These are phyloP conservation scores for Candida labiduridarum DNA, from an alignment of 1,139 yeast genomes.

Conservation along the genomic window DNA sequence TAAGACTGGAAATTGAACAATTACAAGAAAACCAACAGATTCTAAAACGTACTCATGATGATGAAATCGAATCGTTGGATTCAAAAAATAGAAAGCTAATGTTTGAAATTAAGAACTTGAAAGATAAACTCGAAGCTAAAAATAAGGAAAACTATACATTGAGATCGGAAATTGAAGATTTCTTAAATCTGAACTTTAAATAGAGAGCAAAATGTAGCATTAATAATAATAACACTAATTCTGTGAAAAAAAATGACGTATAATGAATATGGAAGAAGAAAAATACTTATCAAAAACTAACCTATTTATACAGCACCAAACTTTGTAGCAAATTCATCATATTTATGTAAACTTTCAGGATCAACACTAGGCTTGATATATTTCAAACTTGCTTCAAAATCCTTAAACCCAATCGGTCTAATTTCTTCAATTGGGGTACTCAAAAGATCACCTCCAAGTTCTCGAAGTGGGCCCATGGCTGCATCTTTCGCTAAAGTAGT, in stretches of 20 bases:
- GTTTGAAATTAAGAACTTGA: not conserved
- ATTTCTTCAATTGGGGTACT: slow-evolving; percentile 86
- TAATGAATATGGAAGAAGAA: not conserved
- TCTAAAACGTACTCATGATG: not conserved
- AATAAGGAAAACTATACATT: not conserved
- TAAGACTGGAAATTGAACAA: not conserved
- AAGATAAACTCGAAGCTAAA: not conserved
- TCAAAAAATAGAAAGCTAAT: not conserved
- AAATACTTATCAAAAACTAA: not conserved
- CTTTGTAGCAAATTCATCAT: not conserved
- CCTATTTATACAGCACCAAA: slow-evolving; percentile 1
- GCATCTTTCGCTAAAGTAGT: slow-evolving; percentile 97
- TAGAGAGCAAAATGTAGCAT: not conserved
- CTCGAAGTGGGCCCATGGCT: slow-evolving; percentile 96
- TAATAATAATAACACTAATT: not conserved
- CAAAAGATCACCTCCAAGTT: slow-evolving; percentile 84
- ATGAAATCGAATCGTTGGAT: not conserved
- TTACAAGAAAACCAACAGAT: not conserved
- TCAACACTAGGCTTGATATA: slow-evolving; percentile 94
- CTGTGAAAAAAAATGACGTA: not conserved
- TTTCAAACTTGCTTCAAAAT: slow-evolving; percentile 75
- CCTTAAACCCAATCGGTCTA: slow-evolving; percentile 74
- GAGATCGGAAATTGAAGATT: slow-evolving; percentile 2
- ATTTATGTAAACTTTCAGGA: slow-evolving; percentile 69
- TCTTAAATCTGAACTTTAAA: slow-evolving; percentile 3